Conservation (phyloP, 2,329 filamentous ascomycete genomes). For the Aspergillus quadrilineatus region DNA sequence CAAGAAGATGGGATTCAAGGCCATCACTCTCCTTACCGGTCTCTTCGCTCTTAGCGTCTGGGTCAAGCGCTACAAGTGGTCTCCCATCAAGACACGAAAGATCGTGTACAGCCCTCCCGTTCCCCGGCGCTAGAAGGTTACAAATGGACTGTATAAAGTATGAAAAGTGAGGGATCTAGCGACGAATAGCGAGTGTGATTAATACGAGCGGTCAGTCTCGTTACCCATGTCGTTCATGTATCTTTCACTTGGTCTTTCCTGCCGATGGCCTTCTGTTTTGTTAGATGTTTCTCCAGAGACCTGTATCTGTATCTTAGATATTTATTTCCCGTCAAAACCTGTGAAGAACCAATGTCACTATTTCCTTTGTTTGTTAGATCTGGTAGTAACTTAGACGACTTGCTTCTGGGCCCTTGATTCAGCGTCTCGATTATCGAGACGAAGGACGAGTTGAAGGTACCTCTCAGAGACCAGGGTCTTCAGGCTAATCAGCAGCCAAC, state of each 20-base stretch:
- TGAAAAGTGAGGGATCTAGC: conserved; percentile 30
- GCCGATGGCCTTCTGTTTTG: conserved; percentile 36
- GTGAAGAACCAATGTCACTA: conserved; percentile 39
- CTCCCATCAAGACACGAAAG: conserved; percentile 93
- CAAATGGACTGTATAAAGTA: conserved; percentile 31
- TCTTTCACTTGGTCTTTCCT: conserved; percentile 27
- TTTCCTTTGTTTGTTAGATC: conserved; percentile 36
- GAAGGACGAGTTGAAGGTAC: too few relatives aligned
- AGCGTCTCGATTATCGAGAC: background rate
- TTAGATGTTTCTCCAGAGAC: conserved; percentile 38
- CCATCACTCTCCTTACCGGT: conserved; percentile 73
- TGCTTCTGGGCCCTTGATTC: background rate
- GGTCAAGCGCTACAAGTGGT: conserved; percentile 99
- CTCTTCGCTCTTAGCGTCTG: conserved; percentile 88
- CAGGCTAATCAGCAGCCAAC: background rate
- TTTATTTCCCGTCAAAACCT: conserved; percentile 40
- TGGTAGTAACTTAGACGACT: background rate
- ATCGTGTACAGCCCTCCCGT: conserved; percentile 77
- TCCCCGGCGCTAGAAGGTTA: conserved; percentile 34
- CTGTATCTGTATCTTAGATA: conserved; percentile 48
- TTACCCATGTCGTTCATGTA: conserved; percentile 26
- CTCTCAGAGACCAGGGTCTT: too few relatives aligned
- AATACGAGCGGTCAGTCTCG: conserved; percentile 27
- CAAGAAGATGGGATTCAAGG: conserved; percentile 99
- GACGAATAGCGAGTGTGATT: conserved; percentile 27